Conservation (phyloP, 768 basidiomycete genomes). For the Tricholoma matsutake region DNA sequence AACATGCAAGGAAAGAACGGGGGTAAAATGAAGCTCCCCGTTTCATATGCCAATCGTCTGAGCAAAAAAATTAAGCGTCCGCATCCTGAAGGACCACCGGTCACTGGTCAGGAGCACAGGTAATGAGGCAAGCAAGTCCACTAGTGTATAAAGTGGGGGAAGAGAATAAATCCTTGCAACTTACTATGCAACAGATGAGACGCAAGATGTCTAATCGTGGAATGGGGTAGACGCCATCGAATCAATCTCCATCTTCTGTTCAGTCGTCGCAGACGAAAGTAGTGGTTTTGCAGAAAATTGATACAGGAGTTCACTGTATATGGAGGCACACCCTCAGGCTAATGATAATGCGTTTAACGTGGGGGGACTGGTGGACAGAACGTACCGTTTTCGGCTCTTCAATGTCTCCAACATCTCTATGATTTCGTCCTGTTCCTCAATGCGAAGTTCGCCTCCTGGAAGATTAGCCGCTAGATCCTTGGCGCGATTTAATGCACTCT, state of each 20-base stretch:
- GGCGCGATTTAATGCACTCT: constrained; percentile 52
- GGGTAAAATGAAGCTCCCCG: no score
- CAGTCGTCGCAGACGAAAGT: constrained; percentile 25
- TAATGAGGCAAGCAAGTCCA: no score
- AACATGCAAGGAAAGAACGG: no score
- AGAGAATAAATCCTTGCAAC: no score
- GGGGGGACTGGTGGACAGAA: constrained; percentile 1
- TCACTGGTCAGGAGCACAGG: no score
- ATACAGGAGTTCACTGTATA: constrained; percentile 48
- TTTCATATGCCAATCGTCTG: no score
- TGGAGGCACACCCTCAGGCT: neutral
- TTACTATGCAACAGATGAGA: no score
- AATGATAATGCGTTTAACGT: neutral
- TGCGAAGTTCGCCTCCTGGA: constrained; percentile 70
- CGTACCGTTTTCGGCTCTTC: constrained; percentile 61
- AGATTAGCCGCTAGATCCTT: constrained; percentile 55
- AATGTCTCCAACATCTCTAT: constrained; percentile 65
- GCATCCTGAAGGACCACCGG: no score
- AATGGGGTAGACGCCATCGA: constrained; percentile 74
- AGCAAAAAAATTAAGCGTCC: no score
- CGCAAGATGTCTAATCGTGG: constrained; percentile 21
- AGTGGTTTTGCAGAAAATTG: constrained; percentile 47
- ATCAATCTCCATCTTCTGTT: constrained; percentile 60
- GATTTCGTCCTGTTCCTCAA: constrained; percentile 68
- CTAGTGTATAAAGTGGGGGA: no score